A percentile compares a stretch with the other conserved stretches of the same genome.
Evolutionary conservation across 2,329 filamentous ascomycete species (phyloP).

Genomic region (Colletotrichum lupini): DNA sequence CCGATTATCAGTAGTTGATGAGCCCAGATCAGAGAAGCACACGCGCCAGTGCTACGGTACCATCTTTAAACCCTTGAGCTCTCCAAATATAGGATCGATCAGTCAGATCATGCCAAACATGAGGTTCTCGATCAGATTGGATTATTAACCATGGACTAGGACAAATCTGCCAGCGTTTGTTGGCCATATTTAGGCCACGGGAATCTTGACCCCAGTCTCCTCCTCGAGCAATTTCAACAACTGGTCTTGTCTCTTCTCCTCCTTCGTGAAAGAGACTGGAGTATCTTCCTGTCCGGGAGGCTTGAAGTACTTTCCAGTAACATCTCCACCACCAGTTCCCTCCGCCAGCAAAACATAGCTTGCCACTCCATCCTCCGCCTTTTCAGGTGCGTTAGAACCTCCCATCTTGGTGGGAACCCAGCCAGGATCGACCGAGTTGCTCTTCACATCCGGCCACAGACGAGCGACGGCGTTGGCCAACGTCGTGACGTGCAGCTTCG

Average conservation of each 20-base stretch:
- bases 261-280: constrained; percentile 45
- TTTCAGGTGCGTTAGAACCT: constrained; percentile 57
- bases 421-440: constrained; percentile 61
- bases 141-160: not conserved
- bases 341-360: constrained; percentile 60
- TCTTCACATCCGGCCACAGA: constrained; percentile 52
- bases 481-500: constrained; percentile 67
- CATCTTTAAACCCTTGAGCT: not conserved
- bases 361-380: constrained; percentile 57
- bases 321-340: constrained; percentile 46
- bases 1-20: not conserved
- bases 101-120: not conserved
- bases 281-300: constrained; percentile 42
- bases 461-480: constrained; percentile 65
- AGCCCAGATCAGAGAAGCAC: no score
- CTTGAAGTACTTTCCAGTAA: constrained; percentile 53
- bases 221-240: constrained; percentile 50
- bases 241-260: constrained; percentile 55
- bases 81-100: not conserved
- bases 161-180: not conserved
- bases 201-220: constrained; percentile 38
- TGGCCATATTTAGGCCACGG: not conserved
- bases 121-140: not conserved
- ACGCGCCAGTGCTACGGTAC: not conserved
- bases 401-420: constrained; percentile 68